Evolutionary conservation across 2,329 filamentous ascomycete genomes (phyloP), one percentile per base, ranked within the genome.

Genomic region (Alternaria tenuissima): DNA sequence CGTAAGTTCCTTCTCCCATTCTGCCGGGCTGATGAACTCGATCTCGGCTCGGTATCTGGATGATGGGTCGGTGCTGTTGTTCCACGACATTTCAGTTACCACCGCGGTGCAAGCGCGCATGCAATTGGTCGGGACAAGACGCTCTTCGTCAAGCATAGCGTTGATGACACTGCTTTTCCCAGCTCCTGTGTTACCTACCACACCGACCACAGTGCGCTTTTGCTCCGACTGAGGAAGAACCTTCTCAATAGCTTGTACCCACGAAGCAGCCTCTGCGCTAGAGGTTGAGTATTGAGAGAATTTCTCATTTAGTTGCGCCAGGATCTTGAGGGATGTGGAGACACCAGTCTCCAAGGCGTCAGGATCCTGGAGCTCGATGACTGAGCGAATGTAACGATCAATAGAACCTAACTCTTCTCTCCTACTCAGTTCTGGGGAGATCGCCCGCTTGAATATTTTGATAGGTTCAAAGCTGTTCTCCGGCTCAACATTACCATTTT

Each of bases 81-180:
- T 89, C 73, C 81, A 89, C 0, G 82, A 83, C 1, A 90, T 81
- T 66, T 89, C 87, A 0, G 87, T 89, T 0, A 88, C 82, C 0
- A 86, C 85, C 0, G 87, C 86, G 0, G 87, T 90, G 57, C 87
- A 89, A 1, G 87, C 87, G 28, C 85, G 78, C 82, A 89, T 86
- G 68, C 86, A 86, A 63, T 85, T 86, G 0, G 84, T 87, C 0
- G 84, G 82, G 0, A 81, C 80, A 16, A 86, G 75, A n/a, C 83
- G 79, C 63, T 89, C 86, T 65, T 89, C 85, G 30, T 89, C 86
- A 0, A 89, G 78, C 34, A 90, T 69, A 0, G 87, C 87, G 66
- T 89, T 90, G 71, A 90, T 88, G 0, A 89, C 78, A 2, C 84
- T 87, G 20, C 83, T 86, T 68, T 90, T 90, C 0, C 88, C 88